Conservation (phyloP, 169 alveolate species). For the Plasmodium gallinaceum region DNA sequence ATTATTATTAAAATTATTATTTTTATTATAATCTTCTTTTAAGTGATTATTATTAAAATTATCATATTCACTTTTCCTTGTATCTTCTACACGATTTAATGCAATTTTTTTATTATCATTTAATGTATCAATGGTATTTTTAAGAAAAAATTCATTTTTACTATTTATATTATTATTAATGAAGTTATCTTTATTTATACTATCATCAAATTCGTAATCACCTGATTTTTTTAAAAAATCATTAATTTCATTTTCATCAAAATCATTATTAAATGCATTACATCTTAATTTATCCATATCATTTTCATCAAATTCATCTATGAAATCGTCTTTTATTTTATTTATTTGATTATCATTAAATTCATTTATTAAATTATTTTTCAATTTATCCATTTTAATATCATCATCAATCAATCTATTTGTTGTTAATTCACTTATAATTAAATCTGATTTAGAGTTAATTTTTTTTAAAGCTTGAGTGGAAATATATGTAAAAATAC, state of each 20-base stretch:
- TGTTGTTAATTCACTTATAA: constrained; percentile 11
- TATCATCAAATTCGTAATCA: not conserved
- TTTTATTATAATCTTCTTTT: not conserved
- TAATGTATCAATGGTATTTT: not conserved
- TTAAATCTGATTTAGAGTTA: constrained; percentile 22
- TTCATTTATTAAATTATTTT: not conserved
- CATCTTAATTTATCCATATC: constrained; percentile 3
- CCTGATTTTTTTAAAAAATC: not conserved
- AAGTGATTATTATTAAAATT: not conserved
- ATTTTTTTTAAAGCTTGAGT: constrained; percentile 63
- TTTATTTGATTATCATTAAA: not conserved
- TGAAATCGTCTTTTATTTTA: constrained; percentile 13
- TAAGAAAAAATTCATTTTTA: not conserved
- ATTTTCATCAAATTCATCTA: constrained; percentile 12
- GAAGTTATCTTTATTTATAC: not conserved
- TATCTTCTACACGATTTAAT: not conserved
- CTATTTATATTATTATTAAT: not conserved
- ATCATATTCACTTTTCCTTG: not conserved
- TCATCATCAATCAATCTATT: constrained; percentile 13
- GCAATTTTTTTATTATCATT: not conserved
- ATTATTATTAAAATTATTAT: not conserved
- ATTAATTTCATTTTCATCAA: not conserved
- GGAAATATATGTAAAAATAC: constrained; percentile 52
- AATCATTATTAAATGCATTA: not conserved
- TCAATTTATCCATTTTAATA: constrained; percentile 8